phyloP scores from a whole-genome alignment of 176 grass and related monocot genomes.

The Phoenix dactylifera region DNA sequence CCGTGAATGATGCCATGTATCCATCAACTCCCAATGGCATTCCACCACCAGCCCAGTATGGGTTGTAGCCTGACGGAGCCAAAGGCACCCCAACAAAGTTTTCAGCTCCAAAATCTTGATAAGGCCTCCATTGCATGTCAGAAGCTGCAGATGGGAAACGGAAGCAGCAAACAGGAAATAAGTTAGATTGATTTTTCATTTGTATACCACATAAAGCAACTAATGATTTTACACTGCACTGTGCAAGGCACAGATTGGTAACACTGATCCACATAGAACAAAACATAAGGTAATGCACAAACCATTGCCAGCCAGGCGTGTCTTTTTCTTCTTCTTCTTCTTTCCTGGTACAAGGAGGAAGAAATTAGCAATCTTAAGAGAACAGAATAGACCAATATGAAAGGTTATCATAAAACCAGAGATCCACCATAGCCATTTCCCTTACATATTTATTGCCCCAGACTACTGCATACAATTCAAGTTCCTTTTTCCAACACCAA shows the following conservation, averaged over 20 bases:
- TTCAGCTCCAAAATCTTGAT: conserved; percentile 66
- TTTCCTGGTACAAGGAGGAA: conserved; percentile 40
- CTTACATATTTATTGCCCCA: no score
- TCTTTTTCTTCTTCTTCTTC: conserved; percentile 97
- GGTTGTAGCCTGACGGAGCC: conserved; percentile 56
- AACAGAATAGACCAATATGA: no score
- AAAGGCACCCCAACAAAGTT: conserved; percentile 76
- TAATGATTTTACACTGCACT: no score
- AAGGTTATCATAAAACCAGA: no score
- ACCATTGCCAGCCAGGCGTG: conserved; percentile 44
- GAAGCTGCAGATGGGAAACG: conserved; percentile 28
- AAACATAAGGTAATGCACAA: conserved; percentile 1
- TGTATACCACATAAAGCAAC: background rate
- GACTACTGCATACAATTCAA: no score
- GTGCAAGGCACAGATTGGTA: no score
- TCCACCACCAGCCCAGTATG: conserved; percentile 52
- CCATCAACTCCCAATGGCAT: conserved; percentile 66
- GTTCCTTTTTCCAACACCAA: no score
- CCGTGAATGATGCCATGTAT: conserved; percentile 62
- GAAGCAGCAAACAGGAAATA: background rate
- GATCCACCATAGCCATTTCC: no score
- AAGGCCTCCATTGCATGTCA: conserved; percentile 65
- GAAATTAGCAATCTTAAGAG: background rate
- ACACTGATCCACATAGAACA: no score
- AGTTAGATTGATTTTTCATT: background rate